Evolutionary conservation across 169 alveolate genomes (phyloP), one percentile per base, ranked within the genome.

Genomic region (Cryptosporidium canis): DNA sequence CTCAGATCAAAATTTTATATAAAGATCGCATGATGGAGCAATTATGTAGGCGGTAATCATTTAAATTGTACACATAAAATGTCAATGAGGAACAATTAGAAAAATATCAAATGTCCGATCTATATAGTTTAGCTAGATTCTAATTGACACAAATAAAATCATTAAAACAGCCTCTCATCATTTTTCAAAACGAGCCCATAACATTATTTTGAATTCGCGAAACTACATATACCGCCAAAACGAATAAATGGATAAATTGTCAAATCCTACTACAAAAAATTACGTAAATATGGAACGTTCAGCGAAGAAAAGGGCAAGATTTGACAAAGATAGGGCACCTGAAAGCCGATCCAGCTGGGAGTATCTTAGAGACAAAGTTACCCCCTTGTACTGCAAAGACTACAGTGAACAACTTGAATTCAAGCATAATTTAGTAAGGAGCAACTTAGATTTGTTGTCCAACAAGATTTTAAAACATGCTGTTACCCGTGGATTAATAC

Each of bases 381-480:
- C 87, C n/a, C 87, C 87, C 61, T 27, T 77, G 12, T 41, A 58
- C 64, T 14, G 39, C n/a, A 35, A 41, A 12, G 9, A 37, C 9
- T 58, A 61, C 18, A 35, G 9, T 35, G 1, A 27, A 12, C 87
- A 77, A 58, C 64, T 77, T 3, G 72, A 77, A 29, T 77, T 29
- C 29, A 77, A 77, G 31, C 31, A 12, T 44, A 55, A 55, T 9
- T 11, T 41, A 21, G 87, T 77, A 3, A 58, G 31, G n/a, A 61
- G 33, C 1, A 58, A 61, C 14, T 58, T 77, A n/a, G 16, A 33
- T 2, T 21, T 14, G 24, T 41, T 77, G 27, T 24, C 47, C 0
- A 56, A 58, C 4, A 61, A n/a, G 3, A 24, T 77, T 39, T 58
- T 14, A 37, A 37, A 3, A 11, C 71, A 61, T 41, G 87, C 87